Evolutionary conservation across 129 eudicot species (phyloP).

Genomic region (Saposhnikovia divaricata): DNA sequence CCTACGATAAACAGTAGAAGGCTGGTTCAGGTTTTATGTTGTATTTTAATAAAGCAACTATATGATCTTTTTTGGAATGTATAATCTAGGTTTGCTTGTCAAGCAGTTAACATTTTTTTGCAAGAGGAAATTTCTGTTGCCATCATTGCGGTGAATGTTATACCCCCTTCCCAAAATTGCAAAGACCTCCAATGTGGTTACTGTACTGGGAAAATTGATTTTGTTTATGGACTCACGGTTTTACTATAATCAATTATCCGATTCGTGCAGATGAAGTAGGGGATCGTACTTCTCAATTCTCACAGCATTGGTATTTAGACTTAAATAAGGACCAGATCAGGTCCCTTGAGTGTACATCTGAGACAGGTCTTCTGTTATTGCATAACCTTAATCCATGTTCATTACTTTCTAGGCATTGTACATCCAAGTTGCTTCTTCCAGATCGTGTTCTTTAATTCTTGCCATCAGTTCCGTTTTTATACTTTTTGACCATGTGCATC

Average conservation of each 20-base stretch:
- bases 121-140: neutral
- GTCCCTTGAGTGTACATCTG: neutral
- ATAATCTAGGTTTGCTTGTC: neutral
- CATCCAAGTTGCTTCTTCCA: neutral
- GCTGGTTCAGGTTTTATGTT: neutral
- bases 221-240: neutral
- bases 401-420: neutral
- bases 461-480: too few species aligned
- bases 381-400: neutral
- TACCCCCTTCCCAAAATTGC: too few species aligned
- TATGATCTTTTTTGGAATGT: neutral
- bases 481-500: too few species aligned
- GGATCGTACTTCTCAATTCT: neutral
- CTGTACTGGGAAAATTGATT: neutral
- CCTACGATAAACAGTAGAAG: neutral
- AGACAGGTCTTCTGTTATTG: neutral
- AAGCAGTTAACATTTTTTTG: neutral
- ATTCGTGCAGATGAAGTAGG: neutral
- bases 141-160: neutral
- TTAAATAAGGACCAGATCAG: neutral
- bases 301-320: neutral
- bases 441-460: too few species aligned
- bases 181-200: too few species aligned
- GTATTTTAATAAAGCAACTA: neutral
- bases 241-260: neutral